phyloP scores from a whole-genome alignment of 2,329 filamentous ascomycete species.

The Exserohilum turcica region DNA sequence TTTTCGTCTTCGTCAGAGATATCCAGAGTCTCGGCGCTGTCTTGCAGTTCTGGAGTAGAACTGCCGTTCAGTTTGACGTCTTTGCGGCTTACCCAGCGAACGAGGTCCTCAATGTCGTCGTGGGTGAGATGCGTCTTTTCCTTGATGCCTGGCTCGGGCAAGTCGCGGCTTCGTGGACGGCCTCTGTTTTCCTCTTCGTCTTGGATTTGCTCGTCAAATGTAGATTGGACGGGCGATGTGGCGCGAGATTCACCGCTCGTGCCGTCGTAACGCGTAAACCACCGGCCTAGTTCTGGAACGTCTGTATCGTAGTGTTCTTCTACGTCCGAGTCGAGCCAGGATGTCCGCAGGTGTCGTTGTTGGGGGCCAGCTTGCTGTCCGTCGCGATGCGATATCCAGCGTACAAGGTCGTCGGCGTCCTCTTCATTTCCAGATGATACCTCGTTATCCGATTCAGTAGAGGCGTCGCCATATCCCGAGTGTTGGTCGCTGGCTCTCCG shows the following conservation, averaged over 20 bases:
- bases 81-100: constrained; percentile 32
- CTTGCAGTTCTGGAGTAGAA: not conserved
- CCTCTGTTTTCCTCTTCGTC: constrained; percentile 13
- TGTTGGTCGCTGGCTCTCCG: not conserved
- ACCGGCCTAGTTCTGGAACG: constrained; percentile 29
- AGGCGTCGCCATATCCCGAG: constrained; percentile 34
- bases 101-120: constrained; percentile 34
- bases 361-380: constrained; percentile 30
- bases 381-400: constrained; percentile 32
- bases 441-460: constrained; percentile 40
- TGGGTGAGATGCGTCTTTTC: constrained; percentile 20
- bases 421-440: constrained; percentile 24
- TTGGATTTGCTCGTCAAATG: not conserved
- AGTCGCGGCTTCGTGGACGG: constrained; percentile 17
- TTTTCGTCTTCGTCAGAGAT: constrained; percentile 15
- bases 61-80: constrained; percentile 15
- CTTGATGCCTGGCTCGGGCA: not conserved
- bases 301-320: constrained; percentile 26
- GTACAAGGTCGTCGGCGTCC: constrained; percentile 30
- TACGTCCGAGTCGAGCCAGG: constrained; percentile 14
- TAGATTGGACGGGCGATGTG: constrained; percentile 6
- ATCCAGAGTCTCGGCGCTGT: not conserved
- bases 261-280: constrained; percentile 26
- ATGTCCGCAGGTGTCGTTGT: constrained; percentile 13
- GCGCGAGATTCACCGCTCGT: constrained; percentile 32